Evolutionary conservation across 2,329 filamentous ascomycete species (phyloP).

Genomic region (Incumbomyces lentus): DNA sequence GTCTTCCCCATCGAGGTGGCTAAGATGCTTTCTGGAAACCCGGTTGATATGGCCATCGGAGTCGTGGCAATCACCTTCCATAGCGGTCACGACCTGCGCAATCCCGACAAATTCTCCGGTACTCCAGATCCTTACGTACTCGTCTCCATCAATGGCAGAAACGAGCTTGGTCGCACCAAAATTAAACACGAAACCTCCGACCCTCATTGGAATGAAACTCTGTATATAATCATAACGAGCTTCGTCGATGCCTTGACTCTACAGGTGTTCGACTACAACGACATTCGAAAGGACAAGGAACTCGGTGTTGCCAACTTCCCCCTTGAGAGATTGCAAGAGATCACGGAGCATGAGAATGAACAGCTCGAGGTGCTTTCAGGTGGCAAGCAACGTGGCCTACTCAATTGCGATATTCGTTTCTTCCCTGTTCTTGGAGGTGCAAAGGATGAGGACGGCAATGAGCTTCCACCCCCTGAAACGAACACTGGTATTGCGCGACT

Average conservation of each 20-base stretch:
- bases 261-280: constrained; percentile 84
- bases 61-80: constrained; percentile 87
- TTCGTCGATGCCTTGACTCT: constrained; percentile 81
- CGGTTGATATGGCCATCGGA: constrained; percentile 91
- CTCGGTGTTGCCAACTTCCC: constrained; percentile 77
- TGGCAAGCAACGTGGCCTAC: constrained; percentile 69
- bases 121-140: constrained; percentile 83
- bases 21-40: constrained; percentile 90
- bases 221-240: constrained; percentile 88
- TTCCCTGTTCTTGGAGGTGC: constrained; percentile 77
- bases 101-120: constrained; percentile 84
- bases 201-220: constrained; percentile 91
- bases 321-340: constrained; percentile 68
- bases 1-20: constrained; percentile 98
- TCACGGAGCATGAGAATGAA: constrained; percentile 71
- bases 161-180: constrained; percentile 79
- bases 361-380: constrained; percentile 73
- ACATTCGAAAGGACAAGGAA: constrained; percentile 92
- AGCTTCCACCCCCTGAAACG: constrained; percentile 72
- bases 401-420: constrained; percentile 79
- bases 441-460: constrained; percentile 64
- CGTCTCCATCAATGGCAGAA: constrained; percentile 73
- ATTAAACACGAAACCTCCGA: constrained; percentile 72
- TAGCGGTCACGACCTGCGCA: constrained; percentile 84
- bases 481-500: constrained; percentile 92